Evolutionary conservation across 2,329 filamentous ascomycete genomes (phyloP).

Genomic region (Epichloe scottii): DNA sequence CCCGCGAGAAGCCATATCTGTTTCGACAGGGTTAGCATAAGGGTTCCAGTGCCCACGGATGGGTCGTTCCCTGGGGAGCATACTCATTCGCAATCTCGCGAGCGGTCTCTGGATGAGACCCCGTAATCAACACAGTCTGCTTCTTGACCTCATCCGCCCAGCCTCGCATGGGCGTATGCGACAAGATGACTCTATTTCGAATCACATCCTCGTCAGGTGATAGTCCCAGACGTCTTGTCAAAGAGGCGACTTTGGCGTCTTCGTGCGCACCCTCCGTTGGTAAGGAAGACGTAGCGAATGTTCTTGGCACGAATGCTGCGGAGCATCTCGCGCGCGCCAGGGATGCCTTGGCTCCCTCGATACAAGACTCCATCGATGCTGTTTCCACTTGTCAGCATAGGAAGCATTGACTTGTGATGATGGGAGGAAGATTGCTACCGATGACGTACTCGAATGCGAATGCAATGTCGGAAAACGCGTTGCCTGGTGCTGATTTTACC

Average conservation of each 20-base stretch:
- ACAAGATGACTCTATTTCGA: constrained; percentile 47
- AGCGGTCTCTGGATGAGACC: constrained; percentile 54
- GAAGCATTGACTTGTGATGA: background rate
- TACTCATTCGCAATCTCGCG: constrained; percentile 59
- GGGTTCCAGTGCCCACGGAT: background rate
- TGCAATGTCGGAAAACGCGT: constrained; percentile 20
- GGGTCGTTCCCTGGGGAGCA: background rate
- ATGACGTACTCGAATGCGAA: constrained; percentile 25
- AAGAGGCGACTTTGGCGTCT: constrained; percentile 22
- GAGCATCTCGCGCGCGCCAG: constrained; percentile 64
- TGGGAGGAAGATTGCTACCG: background rate
- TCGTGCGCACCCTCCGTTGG: constrained; percentile 90
- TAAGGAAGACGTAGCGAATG: constrained; percentile 88
- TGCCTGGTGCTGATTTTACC: constrained; percentile 7
- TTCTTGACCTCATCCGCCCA: constrained; percentile 29
- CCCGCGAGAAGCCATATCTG: constrained; percentile 62
- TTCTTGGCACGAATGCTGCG: constrained; percentile 57
- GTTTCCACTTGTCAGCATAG: background rate
- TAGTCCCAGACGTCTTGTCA: constrained; percentile 21
- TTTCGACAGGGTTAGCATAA: background rate
- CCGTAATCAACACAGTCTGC: constrained; percentile 58
- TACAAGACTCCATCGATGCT: constrained; percentile 91
- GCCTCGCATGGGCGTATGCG: constrained; percentile 74
- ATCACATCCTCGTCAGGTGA: constrained; percentile 21
- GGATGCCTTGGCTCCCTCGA: constrained; percentile 65